Conservation (phyloP, 352 stramenopile genomes). For the Aphanomyces cochlioides region DNA sequence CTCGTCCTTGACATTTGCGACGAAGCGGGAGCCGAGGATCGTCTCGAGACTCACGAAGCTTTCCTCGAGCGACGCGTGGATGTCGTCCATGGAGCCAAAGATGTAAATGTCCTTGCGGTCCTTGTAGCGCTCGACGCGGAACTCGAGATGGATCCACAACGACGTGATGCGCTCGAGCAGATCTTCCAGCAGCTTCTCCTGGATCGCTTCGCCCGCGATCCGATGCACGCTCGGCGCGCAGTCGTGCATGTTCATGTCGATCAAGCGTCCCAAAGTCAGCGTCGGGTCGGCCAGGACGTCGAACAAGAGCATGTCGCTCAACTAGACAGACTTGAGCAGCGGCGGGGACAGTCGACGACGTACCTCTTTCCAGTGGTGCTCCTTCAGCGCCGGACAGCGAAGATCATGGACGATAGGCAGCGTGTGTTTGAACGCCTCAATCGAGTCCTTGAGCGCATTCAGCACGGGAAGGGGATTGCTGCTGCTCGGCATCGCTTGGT, state of each 20-base stretch:
- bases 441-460: conserved; percentile 42
- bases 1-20: conserved; percentile 70
- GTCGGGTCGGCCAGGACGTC: conserved; percentile 24
- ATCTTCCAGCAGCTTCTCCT: conserved; percentile 85
- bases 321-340: neutral
- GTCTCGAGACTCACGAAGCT: conserved; percentile 87
- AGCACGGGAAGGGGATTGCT: neutral
- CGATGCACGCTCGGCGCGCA: conserved; percentile 74
- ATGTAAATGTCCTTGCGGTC: conserved; percentile 87
- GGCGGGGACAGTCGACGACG: neutral
- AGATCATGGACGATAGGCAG: conserved; percentile 34
- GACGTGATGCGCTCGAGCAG: conserved; percentile 84
- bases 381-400: conserved; percentile 18
- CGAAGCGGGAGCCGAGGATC: conserved; percentile 86
- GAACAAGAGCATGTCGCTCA: conserved; percentile 15
- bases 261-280: conserved; percentile 77
- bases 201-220: conserved; percentile 80
- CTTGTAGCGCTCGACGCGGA: conserved; percentile 89
- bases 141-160: conserved; percentile 79
- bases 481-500: conserved; percentile 47
- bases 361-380: conserved; percentile 30
- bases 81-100: conserved; percentile 66
- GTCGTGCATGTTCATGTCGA: conserved; percentile 71
- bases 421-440: conserved; percentile 49
- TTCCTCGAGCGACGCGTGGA: conserved; percentile 84